Evolutionary conservation across 73 alveolate species (phyloP).

Genomic region (Paraurostyla sp.): DNA sequence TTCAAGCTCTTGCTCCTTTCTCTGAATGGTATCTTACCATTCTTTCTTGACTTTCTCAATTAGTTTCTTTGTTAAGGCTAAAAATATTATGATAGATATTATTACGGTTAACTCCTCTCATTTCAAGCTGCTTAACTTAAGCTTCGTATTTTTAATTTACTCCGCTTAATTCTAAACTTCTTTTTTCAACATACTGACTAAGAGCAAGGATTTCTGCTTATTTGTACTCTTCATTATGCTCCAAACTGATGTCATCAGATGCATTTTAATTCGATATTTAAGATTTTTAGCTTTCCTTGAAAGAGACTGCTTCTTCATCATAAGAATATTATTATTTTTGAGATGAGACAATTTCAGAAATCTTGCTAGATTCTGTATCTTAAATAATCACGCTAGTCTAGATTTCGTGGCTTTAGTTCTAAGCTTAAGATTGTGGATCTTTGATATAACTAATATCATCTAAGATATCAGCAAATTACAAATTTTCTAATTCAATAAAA

Average conservation of each 20-base stretch:
- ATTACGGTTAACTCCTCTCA: conserved; percentile 53
- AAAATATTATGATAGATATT: neutral
- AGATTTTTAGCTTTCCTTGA: neutral
- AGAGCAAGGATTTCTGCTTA: neutral
- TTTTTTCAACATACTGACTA: neutral
- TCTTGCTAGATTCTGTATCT: conserved; percentile 16
- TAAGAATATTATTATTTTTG: neutral
- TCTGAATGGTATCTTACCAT: conserved; percentile 34
- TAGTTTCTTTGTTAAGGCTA: conserved; percentile 48
- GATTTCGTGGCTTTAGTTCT: neutral
- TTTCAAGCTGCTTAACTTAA: conserved; percentile 34
- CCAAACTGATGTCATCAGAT: neutral
- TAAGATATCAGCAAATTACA: conserved; percentile 12
- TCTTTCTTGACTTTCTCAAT: conserved; percentile 59
- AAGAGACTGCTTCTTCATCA: conserved; percentile 5
- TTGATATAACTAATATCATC: conserved; percentile 37
- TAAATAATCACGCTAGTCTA: conserved; percentile 20
- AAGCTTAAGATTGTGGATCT: neutral
- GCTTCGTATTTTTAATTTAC: conserved; percentile 12
- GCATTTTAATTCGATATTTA: no score
- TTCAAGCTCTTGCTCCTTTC: conserved; percentile 27
- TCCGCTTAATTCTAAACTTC: neutral
- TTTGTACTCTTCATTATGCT: neutral
- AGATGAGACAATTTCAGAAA: neutral
- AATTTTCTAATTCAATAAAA: neutral